A percentile compares a stretch with the other conserved stretches of the same genome.
These are phyloP conservation scores for Fusarium pseudoanthophilum DNA, from an alignment of 2,329 filamentous ascomycete genomes.

Conservation along the genomic window DNA sequence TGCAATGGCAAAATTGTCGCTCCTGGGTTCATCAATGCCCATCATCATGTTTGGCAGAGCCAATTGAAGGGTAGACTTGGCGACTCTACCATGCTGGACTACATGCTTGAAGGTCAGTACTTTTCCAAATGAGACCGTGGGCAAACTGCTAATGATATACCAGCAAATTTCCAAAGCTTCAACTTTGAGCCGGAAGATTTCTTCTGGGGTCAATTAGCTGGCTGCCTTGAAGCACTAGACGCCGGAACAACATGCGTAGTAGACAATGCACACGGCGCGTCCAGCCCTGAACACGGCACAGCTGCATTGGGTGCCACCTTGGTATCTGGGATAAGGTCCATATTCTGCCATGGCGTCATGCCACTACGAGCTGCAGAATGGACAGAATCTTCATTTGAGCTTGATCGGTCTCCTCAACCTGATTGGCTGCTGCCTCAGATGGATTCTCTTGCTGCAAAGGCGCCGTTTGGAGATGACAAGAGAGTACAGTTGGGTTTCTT, in stretches of 20 bases:
- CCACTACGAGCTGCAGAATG: not conserved
- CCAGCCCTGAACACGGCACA: not conserved
- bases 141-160: not conserved
- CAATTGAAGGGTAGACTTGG: slow-evolving; percentile 10
- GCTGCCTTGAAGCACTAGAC: not conserved
- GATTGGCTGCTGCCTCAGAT: slow-evolving; percentile 11
- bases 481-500: not conserved
- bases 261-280: slow-evolving; percentile 6
- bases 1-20: not conserved
- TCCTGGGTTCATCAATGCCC: not conserved
- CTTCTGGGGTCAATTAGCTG: slow-evolving; percentile 15
- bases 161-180: slow-evolving; percentile 13
- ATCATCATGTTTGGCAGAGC: slow-evolving; percentile 16
- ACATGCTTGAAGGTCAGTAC: slow-evolving; percentile 2
- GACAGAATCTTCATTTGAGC: slow-evolving; percentile 10
- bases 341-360: slow-evolving; percentile 5
- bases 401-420: not conserved
- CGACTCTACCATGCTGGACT: slow-evolving; percentile 9
- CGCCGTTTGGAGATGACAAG: slow-evolving; percentile 1
- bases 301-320: slow-evolving; percentile 1
- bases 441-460: not conserved
- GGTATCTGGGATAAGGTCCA: not conserved
- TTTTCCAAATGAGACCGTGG: not conserved
- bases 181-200: not conserved
- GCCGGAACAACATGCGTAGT: slow-evolving; percentile 9